Conservation (phyloP, 2,329 filamentous ascomycete genomes). For the Colletotrichum euphorbiae region DNA sequence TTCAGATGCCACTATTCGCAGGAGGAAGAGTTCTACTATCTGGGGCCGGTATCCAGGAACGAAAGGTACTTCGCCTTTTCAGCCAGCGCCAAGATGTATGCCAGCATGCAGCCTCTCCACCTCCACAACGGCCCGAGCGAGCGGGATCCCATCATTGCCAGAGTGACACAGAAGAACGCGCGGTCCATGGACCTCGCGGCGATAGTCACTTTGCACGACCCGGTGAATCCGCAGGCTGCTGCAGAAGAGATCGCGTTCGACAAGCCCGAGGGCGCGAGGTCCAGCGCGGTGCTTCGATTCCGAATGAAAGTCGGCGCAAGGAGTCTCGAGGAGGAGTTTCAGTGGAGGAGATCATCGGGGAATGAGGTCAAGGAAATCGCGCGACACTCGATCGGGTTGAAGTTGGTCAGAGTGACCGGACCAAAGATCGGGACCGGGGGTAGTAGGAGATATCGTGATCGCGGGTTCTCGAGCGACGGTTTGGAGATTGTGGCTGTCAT, state of each 20-base stretch:
- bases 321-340: background rate
- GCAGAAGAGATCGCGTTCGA: background rate
- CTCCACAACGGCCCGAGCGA: conserved; percentile 9
- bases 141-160: conserved; percentile 1
- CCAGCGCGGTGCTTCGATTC: background rate
- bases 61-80: background rate
- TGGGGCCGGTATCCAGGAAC: background rate
- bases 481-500: background rate
- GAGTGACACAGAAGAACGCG: conserved; percentile 2
- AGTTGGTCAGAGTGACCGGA: background rate
- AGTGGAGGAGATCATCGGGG: conserved; percentile 1
- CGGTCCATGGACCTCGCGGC: background rate
- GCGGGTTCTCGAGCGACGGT: background rate
- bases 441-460: background rate
- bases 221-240: background rate
- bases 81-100: conserved; percentile 2
- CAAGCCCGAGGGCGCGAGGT: background rate
- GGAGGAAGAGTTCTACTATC: background rate
- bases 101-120: conserved; percentile 8
- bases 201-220: background rate
- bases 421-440: background rate
- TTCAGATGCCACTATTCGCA: background rate
- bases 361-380: background rate
- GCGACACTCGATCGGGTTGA: background rate
- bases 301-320: background rate